Evolutionary conservation across 192 early-diverging fungal genomes (phyloP).

Genomic region (Helicostylum pulchrum): DNA sequence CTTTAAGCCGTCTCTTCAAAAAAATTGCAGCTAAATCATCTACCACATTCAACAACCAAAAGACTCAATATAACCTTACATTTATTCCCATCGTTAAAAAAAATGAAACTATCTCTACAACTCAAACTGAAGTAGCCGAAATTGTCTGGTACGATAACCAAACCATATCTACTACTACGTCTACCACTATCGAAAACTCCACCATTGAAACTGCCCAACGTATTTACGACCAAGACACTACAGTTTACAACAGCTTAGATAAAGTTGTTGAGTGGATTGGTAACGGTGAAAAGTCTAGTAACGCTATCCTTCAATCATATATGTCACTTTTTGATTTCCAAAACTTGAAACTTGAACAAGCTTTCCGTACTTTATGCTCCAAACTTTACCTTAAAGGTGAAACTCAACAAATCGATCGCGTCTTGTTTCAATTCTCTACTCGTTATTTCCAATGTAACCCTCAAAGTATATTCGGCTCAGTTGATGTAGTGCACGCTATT

Average conservation of each 20-base stretch:
- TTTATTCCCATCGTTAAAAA: conserved; percentile 3
- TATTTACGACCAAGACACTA: conserved; percentile 31
- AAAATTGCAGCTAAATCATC: neutral
- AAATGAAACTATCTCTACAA: neutral
- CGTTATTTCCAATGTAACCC: conserved; percentile 84
- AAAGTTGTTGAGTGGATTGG: conserved; percentile 35
- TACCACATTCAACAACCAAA: neutral
- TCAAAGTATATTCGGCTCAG: conserved; percentile 42
- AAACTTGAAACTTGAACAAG: conserved; percentile 25
- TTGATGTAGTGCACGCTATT: conserved; percentile 78
- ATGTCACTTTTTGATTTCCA: conserved; percentile 32
- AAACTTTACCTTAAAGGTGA: conserved; percentile 86
- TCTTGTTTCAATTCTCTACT: conserved; percentile 74
- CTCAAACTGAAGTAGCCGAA: neutral
- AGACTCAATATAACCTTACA: conserved; percentile 8
- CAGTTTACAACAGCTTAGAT: conserved; percentile 20
- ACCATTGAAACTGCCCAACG: conserved; percentile 18
- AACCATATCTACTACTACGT: too few relatives aligned
- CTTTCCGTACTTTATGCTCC: conserved; percentile 55
- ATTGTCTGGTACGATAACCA: neutral
- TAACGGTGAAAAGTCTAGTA: conserved; percentile 24
- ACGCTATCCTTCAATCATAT: conserved; percentile 19
- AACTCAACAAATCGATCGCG: conserved; percentile 87
- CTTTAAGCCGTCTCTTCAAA: conserved; percentile 9
- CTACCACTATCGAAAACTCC: neutral